These are phyloP conservation scores for Termitomyces sp. DNA, from an alignment of 768 basidiomycete genomes.

Conservation along the genomic window DNA sequence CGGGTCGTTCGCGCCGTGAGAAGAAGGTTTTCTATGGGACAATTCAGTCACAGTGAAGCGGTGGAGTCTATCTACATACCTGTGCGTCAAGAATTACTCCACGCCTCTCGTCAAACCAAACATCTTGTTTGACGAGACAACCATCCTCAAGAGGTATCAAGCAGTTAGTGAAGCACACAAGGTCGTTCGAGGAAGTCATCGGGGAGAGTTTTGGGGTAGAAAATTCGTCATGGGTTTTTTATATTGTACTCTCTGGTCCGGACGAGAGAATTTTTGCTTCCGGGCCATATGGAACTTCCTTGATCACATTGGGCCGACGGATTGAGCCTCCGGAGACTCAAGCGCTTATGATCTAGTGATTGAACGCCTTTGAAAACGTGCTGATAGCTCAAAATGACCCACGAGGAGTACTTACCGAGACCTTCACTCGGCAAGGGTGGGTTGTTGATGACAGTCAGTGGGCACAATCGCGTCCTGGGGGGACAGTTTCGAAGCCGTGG, in stretches of 20 bases:
- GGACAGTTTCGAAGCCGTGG: too few species aligned
- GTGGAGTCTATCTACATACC: constrained; percentile 29
- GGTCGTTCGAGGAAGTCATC: constrained; percentile 53
- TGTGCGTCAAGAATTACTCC: constrained; percentile 78
- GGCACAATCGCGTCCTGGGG: too few species aligned
- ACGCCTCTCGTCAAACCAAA: constrained; percentile 76
- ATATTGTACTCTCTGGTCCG: constrained; percentile 4
- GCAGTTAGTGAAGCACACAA: constrained; percentile 88
- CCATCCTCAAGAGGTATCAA: constrained; percentile 79
- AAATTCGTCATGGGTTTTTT: not conserved
- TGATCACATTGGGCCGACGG: constrained; percentile 3
- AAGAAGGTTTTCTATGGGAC: constrained; percentile 62
- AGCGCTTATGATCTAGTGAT: not conserved
- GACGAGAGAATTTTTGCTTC: constrained; percentile 11
- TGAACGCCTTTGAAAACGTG: not conserved
- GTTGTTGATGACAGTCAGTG: not conserved
- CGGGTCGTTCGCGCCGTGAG: constrained; percentile 55
- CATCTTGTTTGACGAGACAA: constrained; percentile 63
- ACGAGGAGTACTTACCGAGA: not conserved
- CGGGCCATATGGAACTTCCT: constrained; percentile 15
- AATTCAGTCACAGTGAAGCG: constrained; percentile 6
- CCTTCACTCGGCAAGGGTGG: not conserved
- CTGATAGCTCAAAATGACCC: not conserved
- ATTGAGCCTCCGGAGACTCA: not conserved
- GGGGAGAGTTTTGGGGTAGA: constrained; percentile 2